Base-by-base conservation (phyloP, 176 grass and related monocot species). In the Oryza rufipogon region DNA sequence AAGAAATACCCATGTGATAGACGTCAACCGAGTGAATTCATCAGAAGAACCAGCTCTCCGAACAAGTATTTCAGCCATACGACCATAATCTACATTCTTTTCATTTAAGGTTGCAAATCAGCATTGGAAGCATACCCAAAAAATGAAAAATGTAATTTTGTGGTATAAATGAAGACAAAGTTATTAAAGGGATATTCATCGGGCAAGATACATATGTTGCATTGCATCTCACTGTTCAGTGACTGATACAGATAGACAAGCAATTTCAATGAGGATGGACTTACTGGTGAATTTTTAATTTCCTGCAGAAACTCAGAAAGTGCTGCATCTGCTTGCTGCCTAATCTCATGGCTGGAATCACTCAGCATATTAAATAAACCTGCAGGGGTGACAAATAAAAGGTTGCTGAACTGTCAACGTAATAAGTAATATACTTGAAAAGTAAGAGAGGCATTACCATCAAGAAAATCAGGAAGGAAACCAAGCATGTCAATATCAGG, bases 401-500 rank as follows among this genome's bases (percentile, higher is more conserved):
- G 30, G 75, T 86, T 72, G 76, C 7, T 80, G 38, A 79, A 70
- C 46, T 73, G 51, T 71, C 66, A 65, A 87, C 26, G n/a, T 1
- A 84, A 65, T 0, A 81, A 65, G 74, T 70, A 87, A 78, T 60
- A 30, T 30, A 73, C 34, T 64, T 0, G 8, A 33, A 44, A 68
- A 26, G 86, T 69, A 86, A 81, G 52, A 74, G 76, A 84, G 69
- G 48, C 30, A 72, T 93, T 96, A 99, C 97, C 97, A 83, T 99
- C 97, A 51, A 99, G 97, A 87, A 99, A 99, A 94, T 99, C 97
- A 74, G 97, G 97, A 75, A 99, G 93, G 80, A 99, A 99, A 85
- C 97, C 93, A 84, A 99, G 97, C 97, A 99, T 99, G 81, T 99
- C 97, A 86, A 99, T 99, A 91, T 99, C 97, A 86, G 97, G 97